A percentile compares a stretch with the other conserved stretches of the same genome.
These are phyloP conservation scores for Strigomonas culicis DNA, from an alignment of 208 protist species.

Conservation along the genomic window DNA sequence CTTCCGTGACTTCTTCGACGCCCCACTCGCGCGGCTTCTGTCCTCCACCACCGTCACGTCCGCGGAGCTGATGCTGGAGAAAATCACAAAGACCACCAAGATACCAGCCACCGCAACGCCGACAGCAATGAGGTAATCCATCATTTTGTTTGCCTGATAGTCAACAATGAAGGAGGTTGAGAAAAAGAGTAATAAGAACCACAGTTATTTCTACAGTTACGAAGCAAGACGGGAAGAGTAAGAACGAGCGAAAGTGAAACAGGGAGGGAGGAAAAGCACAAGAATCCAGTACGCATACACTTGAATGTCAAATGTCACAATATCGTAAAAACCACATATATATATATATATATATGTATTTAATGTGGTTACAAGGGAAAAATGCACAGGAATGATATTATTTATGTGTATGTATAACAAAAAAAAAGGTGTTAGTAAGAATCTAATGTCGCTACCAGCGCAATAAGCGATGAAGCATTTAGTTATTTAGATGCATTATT, in stretches of 20 bases:
- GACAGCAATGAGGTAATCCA: slow-evolving; percentile 73
- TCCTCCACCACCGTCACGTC: slow-evolving; percentile 19
- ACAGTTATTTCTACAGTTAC: slow-evolving; percentile 1
- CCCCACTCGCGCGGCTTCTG: slow-evolving; percentile 21
- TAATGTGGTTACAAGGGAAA: too few species aligned
- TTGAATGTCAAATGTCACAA: background rate
- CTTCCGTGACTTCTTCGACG: slow-evolving; percentile 27
- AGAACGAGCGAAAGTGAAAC: slow-evolving; percentile 4
- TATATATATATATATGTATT: background rate
- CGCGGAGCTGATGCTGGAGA: slow-evolving; percentile 43
- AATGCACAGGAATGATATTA: background rate
- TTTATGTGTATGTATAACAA: background rate
- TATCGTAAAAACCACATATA: background rate
- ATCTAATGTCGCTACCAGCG: too few species aligned
- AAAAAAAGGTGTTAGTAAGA: slow-evolving; percentile 1
- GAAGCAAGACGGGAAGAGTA: slow-evolving; percentile 6
- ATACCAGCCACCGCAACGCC: slow-evolving; percentile 50
- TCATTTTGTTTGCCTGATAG: slow-evolving; percentile 18
- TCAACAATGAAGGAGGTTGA: background rate
- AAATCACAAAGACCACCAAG: slow-evolving; percentile 67
- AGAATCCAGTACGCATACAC: background rate
- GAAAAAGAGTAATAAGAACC: slow-evolving; percentile 5
- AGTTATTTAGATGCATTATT: too few species aligned
- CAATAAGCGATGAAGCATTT: too few species aligned
- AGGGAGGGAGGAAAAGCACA: background rate